Evolutionary conservation across 2,329 filamentous ascomycete genomes (phyloP), one percentile per base, ranked within the genome.

Genomic region (Thelonectria rubi): DNA sequence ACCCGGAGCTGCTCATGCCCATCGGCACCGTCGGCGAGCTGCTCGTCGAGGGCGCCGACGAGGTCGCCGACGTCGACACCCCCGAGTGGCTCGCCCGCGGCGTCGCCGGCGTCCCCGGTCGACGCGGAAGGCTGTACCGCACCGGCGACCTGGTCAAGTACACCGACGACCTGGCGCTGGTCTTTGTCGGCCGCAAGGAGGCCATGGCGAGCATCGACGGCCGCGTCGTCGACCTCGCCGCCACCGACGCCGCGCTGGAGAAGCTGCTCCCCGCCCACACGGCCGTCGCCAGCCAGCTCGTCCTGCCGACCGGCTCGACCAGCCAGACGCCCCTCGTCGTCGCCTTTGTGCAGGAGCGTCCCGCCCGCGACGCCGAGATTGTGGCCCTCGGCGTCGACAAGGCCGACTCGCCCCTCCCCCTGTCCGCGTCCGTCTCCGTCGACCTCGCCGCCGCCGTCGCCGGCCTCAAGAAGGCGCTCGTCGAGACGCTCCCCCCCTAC

Each of bases 21-120:
- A 63, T 77, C 2, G 76, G 76, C 21, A 64, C 66, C 1, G 60
- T 70, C 1, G 76, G 76, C 18, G 78, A 80, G 59, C 69, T 80
- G 30, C 68, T 79, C 0, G 64, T 82, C 7, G 78, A 78, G 52
- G 78, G 77, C 2, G 30, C 20, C 0, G 56, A 30, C 0, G 58
- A 65, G 0, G 51, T 37, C 15, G 58, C 26, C 0, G 58, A 71
- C 47, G 40, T 51, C 0, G 60, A 67, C 15, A 48, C 66, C 6
- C 70, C 70, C 0, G 66, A 63, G 21, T 72, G 70, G 70, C 63
- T 72, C n/a, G 63, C 60, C 4, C 47, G 55, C 9, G 70, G 70
- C 0, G 48, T 55, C 0, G 42, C 54, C 0, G 59, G 65, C 0
- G 55, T 62, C 10, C 58, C 65, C 10, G 70, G 70, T 2, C 67